Base-by-base conservation (phyloP, 164 flowering plant species). In the Piper longum region DNA sequence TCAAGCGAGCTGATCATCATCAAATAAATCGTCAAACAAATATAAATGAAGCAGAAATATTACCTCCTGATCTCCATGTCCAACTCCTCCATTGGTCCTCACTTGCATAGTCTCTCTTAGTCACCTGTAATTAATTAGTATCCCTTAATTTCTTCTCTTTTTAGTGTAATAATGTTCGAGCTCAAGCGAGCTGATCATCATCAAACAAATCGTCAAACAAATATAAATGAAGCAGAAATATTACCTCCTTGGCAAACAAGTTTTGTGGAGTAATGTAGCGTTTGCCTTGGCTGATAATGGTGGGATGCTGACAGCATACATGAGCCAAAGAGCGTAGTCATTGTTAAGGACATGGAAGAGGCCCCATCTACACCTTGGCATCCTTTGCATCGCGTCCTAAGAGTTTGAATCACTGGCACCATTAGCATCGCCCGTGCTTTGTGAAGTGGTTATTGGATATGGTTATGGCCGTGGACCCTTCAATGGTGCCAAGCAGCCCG, bases 241-340 rank as follows among this genome's bases (percentile, higher is more conserved):
- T n/a, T n/a, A 83, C 88, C 84, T 83, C 81, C 74, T 87, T 87
- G 7, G 79, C 75, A 13, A 6, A 13, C 0, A 2, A 0, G 41
- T 74, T 57, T 0, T 63, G 67, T 0, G 92, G 86, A 40, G 96
- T 92, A 26, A 81, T 72, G 70, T 76, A 89, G 16, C 92, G 77
- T 66, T 89, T 89, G 14, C 96, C 96, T 69, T 89, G 87, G 80
- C 92, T 86, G 60, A 83, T 66, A 54, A 89, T 83, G 57, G 91
- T 86, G 2, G 96, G 93, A 44, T 81, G 70, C 8, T 59, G 60
- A 76, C 92, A 55, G 96, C 96, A 43, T 88, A 88, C 96, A 88
- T 84, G 5, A 69, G 69, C 91, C 91, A 88, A 51, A 82, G 91
- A 6, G 86, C 85, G 74, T 87, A 85, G 75, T 87, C 91, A 14